Base-by-base conservation (phyloP, 768 basidiomycete genomes). In the Boletus rubescentipes region DNA sequence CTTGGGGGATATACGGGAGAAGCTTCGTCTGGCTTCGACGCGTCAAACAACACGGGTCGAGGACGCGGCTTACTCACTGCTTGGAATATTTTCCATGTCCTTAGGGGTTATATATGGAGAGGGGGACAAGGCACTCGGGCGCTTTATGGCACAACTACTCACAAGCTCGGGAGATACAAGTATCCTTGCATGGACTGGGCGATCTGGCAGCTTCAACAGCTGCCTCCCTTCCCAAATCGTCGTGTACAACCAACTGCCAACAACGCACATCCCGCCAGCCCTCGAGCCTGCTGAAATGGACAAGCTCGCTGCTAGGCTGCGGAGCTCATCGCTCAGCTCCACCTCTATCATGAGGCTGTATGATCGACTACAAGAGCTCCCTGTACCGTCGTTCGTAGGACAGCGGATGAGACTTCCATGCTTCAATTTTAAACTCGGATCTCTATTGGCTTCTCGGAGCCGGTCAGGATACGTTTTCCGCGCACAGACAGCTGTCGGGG, bases 161-260 rank as follows among this genome's bases (percentile, higher is more conserved):
- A 18, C 38, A 3, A 49, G 38, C 15, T 49, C 48, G 0, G 48
- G 48, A 21, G 48, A 49, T 4, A 23, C 38, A 0, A 32, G 18
- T 9, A 40, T 48, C 14, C 47, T 48, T 20, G 37, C 47, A 12
- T 48, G 47, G 47, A 48, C 47, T 3, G 47, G 47, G 9, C 31
- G 9, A 23, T 49, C 48, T 6, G 48, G 48, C 5, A 40, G 38
- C 30, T 49, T 49, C 48, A 49, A 49, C 9, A 49, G 48, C 48
- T 39, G 38, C 8, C 48, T 49, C 20, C 38, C 48, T 6, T 7
- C 29, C 12, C 40, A 2, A 4, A 21, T 49, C 20, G 6, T 16
- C 0, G 37, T 26, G 8, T 49, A 40, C 38, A 15, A 23, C 3
- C 11, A 35, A 14, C 14, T 21, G 2, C n/a, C 14, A 1, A 16